Base-by-base conservation (phyloP, 352 stramenopile genomes). In the Phytophthora colocasiae region DNA sequence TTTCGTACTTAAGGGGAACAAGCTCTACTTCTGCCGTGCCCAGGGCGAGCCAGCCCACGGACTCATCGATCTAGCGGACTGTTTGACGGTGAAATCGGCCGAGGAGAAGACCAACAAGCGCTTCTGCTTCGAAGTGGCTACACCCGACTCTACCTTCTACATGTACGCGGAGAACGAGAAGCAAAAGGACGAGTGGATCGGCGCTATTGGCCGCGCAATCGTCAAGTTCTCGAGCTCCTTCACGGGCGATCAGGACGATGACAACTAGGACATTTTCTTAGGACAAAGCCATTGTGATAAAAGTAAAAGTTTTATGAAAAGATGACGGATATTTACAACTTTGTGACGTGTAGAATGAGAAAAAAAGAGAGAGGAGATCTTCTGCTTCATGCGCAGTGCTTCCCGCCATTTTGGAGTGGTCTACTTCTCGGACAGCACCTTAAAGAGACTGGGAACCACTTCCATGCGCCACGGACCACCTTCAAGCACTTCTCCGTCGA, bases 161-260 rank as follows among this genome's bases (percentile, higher is more conserved):
- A 96, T 97, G 87, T 96, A 95, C 77, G 91, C 91, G 27, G 87
- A 96, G 69, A 94, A 84, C 60, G 91, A 97, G 66, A 89, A 96
- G 78, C 87, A 95, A 43, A 97, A 97, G 78, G 88, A 97, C 77
- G 89, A 96, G 65, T 97, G 91, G 91, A 97, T 97, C 65, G 97
- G 97, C 36, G 94, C 94, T 46, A 98, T 99, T 46, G 97, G 97
- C 44, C 95, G 96, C 60, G 92, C 97, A 24, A 99, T 99, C 80
- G 97, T 99, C 65, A 97, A 98, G 68, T 98, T 97, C 80, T 98
- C 93, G 7, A 97, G 86, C 67, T 99, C 96, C 8, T 99, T 98
- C 80, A 97, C 93, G 45, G 87, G 93, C 73, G 92, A 98, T 62
- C 88, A 95, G 63, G 85, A 91, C 62, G 86, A 93, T 64, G 83